Percentiles rank a stretch among this genome's conserved stretches.
Evolutionary conservation across 2,329 filamentous ascomycete genomes (phyloP).

Genomic region (Aspergillus uvarum): DNA sequence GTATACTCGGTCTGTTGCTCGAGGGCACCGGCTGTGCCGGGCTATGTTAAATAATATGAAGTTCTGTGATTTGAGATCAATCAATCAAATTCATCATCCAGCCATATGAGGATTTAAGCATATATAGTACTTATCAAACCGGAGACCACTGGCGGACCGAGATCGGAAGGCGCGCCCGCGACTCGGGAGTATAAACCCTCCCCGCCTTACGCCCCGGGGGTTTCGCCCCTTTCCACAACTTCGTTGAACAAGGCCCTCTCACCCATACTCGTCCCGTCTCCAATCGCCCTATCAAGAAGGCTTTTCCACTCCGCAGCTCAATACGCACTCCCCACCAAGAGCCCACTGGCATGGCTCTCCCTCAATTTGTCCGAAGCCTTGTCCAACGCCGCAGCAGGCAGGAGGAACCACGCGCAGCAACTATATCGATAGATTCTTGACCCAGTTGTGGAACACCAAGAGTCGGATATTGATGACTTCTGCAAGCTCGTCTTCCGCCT

Average conservation of each 20-base stretch:
- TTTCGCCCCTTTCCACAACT: neutral
- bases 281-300: constrained; percentile 37
- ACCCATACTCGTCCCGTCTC: constrained; percentile 26
- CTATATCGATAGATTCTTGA: constrained; percentile 28
- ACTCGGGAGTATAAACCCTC: too few relatives aligned
- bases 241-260: neutral
- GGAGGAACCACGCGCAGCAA: constrained; percentile 19
- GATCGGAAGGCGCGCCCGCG: too few relatives aligned
- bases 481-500: neutral
- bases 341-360: constrained; percentile 26
- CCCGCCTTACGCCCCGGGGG: too few relatives aligned
- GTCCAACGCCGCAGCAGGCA: neutral
- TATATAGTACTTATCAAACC: too few relatives aligned
- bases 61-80: too few relatives aligned
- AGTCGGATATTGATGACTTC: neutral
- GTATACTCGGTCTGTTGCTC: too few relatives aligned
- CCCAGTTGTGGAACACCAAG: constrained; percentile 27
- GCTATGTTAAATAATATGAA: too few relatives aligned
- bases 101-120: too few relatives aligned
- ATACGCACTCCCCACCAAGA: constrained; percentile 32
- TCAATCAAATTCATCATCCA: too few relatives aligned
- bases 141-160: too few relatives aligned
- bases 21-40: too few relatives aligned
- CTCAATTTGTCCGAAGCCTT: constrained; percentile 21
- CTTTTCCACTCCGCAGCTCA: constrained; percentile 36